Evolutionary conservation across 192 early-diverging fungal species (phyloP), one percentile per base, ranked within the genome.

Genomic region (Umbelopsis vinacea): DNA sequence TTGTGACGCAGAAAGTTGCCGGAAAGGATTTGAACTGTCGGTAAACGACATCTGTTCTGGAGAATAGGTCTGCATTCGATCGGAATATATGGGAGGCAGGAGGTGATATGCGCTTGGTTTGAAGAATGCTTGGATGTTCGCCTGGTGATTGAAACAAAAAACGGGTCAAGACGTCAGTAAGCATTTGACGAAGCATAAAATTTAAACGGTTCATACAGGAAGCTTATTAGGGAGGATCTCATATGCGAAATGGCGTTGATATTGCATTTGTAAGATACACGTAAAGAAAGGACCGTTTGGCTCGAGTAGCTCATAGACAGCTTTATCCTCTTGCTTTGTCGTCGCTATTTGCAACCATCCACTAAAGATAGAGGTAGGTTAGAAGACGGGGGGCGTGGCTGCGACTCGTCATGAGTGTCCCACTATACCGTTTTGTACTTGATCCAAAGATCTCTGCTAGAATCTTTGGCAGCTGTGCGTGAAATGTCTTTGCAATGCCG

Each of bases 401-500:
- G n/a, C n/a, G 48, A 17, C 5, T 50, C 15, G 48, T n/a, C 15
- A n/a, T 15, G 9, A 19, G 9, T 50, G n/a, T n/a, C n/a, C n/a
- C 2, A 5, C 9, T 21, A 17, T 63, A 63, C 57, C 57, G 57
- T 37, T 63, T 63, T 29, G 57, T 37, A 19, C 12, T 63, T n/a
- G 57, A 63, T 63, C 57, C 57, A 29, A 63, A 17, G 6, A 63
- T 63, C 14, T 29, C 26, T 63, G 23, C 57, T 0, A 63, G 33
- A 26, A 63, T 63, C 33, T 63, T 63, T 63, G 57, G 57, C 35
- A 63, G n/a, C 57, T 63, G 57, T 63, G 57, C 57, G 17, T 63
- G 57, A 29, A 63, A 63, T 63, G 10, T 26, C 33, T 63, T 63
- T 29, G 57, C 57, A 38, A 38, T 37, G 33, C 14, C 33, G 33